Evolutionary conservation across 768 basidiomycete species (phyloP).

Genomic region (Phlebiopsis flavidoalba): DNA sequence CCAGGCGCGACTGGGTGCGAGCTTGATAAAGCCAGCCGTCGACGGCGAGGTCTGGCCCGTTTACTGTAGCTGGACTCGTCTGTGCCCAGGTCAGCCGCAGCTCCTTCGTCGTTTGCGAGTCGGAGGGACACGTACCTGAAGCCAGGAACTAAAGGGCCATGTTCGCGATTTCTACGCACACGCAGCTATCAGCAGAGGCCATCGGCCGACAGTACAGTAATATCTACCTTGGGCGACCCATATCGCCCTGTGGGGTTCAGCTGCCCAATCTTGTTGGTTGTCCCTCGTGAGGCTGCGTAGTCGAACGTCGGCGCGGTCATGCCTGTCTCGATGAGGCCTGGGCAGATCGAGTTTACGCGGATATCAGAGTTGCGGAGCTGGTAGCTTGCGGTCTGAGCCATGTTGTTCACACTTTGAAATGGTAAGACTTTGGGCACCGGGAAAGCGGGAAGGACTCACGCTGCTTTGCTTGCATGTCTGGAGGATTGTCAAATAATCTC

Average conservation of each 20-base stretch:
- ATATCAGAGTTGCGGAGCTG: slow-evolving; percentile 79
- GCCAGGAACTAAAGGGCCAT: slow-evolving; percentile 84
- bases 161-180: slow-evolving; percentile 72
- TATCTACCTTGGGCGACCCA: slow-evolving; percentile 70
- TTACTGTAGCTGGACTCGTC: slow-evolving; percentile 91
- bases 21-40: slow-evolving; percentile 82
- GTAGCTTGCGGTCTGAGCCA: slow-evolving; percentile 78
- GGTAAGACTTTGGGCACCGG: not conserved
- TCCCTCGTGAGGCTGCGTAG: slow-evolving; percentile 70
- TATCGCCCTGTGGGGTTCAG: slow-evolving; percentile 81
- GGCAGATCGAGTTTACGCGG: slow-evolving; percentile 87
- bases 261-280: slow-evolving; percentile 70
- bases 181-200: not conserved
- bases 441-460: slow-evolving; percentile 45
- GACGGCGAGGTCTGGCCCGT: slow-evolving; percentile 81
- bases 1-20: slow-evolving; percentile 80
- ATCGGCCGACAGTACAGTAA: not conserved
- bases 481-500: slow-evolving; percentile 15
- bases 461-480: slow-evolving; percentile 91
- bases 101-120: slow-evolving; percentile 43
- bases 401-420: slow-evolving; percentile 67
- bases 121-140: slow-evolving; percentile 28
- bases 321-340: slow-evolving; percentile 89
- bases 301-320: slow-evolving; percentile 84
- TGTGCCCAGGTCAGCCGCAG: too few relatives aligned